phyloP scores from a whole-genome alignment of 345 rosid species.

The Heritiera littoralis region DNA sequence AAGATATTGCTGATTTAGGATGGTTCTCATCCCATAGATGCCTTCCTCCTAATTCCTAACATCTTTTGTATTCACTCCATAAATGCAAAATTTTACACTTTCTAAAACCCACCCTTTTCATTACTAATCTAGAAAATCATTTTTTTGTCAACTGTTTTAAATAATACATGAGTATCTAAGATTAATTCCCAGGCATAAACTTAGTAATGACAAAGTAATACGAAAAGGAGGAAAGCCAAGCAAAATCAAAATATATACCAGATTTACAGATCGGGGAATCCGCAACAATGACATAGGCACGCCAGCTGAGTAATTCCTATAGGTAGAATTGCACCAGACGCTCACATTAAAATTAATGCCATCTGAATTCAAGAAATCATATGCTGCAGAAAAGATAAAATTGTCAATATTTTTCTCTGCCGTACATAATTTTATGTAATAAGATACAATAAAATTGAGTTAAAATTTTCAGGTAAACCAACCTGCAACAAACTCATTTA shows the following conservation, averaged over 20 bases:
- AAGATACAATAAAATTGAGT: conserved; percentile 6
- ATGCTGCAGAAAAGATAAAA: conserved; percentile 49
- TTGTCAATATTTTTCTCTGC: conserved; percentile 8
- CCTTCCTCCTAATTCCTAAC: neutral
- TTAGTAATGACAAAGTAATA: neutral
- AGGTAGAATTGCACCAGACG: conserved; percentile 83
- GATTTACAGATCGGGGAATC: conserved; percentile 73
- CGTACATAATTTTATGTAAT: neutral
- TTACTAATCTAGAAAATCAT: neutral
- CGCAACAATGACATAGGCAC: conserved; percentile 43
- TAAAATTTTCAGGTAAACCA: conserved; percentile 22
- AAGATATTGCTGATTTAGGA: neutral
- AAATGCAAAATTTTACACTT: neutral
- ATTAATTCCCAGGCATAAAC: neutral
- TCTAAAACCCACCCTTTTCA: neutral
- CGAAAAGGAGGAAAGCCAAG: conserved; percentile 11
- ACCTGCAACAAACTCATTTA: conserved; percentile 85
- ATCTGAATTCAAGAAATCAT: conserved; percentile 75
- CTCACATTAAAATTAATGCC: conserved; percentile 56
- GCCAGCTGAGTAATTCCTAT: conserved; percentile 29
- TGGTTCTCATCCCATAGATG: neutral
- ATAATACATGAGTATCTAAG: neutral
- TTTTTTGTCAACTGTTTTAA: neutral
- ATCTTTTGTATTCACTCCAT: neutral
- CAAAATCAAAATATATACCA: conserved; percentile 48